Percentiles rank a stretch among this genome's conserved stretches.
Conservation (phyloP, 1,284 basidiomycete species). For the Fomes fomentarius region DNA sequence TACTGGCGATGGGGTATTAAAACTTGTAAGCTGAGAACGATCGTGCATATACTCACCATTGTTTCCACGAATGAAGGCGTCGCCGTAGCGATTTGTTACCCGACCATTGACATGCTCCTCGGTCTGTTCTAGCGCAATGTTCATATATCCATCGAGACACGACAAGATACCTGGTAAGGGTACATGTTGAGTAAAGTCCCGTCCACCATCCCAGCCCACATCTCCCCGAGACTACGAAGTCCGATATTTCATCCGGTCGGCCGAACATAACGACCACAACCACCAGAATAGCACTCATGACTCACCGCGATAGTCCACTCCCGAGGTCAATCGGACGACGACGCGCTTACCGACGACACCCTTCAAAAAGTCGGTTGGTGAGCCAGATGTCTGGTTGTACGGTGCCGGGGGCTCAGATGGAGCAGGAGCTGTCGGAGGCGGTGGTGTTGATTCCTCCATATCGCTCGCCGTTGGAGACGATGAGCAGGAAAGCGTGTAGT, state of each 20-base stretch:
- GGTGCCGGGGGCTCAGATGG: constrained; percentile 48
- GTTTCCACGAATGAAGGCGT: constrained; percentile 95
- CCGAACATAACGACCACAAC: not conserved
- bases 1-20: constrained; percentile 23
- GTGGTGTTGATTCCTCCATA: constrained; percentile 33
- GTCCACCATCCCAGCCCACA: not conserved
- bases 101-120: constrained; percentile 91
- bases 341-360: constrained; percentile 95
- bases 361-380: constrained; percentile 90
- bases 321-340: constrained; percentile 92
- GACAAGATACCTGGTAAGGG: constrained; percentile 81
- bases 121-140: constrained; percentile 96
- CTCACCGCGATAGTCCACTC: constrained; percentile 94
- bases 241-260: not conserved
- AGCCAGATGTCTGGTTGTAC: constrained; percentile 54
- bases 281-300: constrained; percentile 9
- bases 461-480: constrained; percentile 3
- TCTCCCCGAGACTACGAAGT: not conserved
- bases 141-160: constrained; percentile 98
- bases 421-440: constrained; percentile 31
- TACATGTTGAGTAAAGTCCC: too few relatives aligned
- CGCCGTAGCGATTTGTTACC: constrained; percentile 89
- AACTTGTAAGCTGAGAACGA: not conserved
- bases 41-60: constrained; percentile 72
- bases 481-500: not conserved